A percentile compares a stretch with the other conserved stretches of the same genome.
phyloP scores from a whole-genome alignment of 345 rosid species.

The Eucalyptus cladocalyx region DNA sequence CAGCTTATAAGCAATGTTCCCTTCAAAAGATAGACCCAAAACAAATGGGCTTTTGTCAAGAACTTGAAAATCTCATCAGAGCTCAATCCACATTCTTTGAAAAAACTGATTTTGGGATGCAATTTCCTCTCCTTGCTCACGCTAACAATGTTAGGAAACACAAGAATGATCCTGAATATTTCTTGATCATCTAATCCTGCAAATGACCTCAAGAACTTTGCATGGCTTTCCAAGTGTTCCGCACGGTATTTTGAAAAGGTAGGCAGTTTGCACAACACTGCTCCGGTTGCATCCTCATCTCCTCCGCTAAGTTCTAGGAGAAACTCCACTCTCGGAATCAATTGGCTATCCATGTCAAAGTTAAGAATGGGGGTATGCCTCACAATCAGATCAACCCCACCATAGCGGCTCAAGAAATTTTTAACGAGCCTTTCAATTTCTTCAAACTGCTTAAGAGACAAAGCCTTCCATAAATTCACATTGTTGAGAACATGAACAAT shows the following conservation, averaged over 20 bases:
- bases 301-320: conserved; percentile 53
- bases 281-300: conserved; percentile 43
- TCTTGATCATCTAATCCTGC: conserved; percentile 46
- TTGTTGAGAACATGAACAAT: conserved; percentile 52
- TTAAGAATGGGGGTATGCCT: conserved; percentile 50
- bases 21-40: conserved; percentile 45
- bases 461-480: conserved; percentile 35
- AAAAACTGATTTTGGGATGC: conserved; percentile 52
- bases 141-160: conserved; percentile 56
- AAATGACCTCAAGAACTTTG: conserved; percentile 45
- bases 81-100: conserved; percentile 56
- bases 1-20: conserved; percentile 44
- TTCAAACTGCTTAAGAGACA: conserved; percentile 42
- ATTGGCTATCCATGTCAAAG: conserved; percentile 42
- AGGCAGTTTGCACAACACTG: conserved; percentile 48
- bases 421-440: conserved; percentile 41
- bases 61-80: conserved; percentile 59
- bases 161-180: conserved; percentile 53
- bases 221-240: conserved; percentile 44
- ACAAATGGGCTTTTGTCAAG: conserved; percentile 58
- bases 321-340: conserved; percentile 48
- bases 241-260: conserved; percentile 40
- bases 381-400: conserved; percentile 38
- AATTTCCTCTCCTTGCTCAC: conserved; percentile 63
- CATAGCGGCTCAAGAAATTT: conserved; percentile 39